Conservation (phyloP, 768 basidiomycete genomes). For the Hygrocybe coccinea region DNA sequence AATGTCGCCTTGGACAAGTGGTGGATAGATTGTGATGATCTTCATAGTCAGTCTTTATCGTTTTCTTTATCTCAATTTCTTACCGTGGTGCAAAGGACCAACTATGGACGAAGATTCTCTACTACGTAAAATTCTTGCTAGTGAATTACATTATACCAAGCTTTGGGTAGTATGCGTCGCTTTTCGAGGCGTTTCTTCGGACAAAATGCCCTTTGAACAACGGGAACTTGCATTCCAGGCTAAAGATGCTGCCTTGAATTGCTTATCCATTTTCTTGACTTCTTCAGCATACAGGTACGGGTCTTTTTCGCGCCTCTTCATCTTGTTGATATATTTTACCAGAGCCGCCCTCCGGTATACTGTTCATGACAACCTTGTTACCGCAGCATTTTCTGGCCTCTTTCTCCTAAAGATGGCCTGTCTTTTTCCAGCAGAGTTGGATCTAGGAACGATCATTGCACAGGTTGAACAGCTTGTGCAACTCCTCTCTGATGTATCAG, state of each 20-base stretch:
- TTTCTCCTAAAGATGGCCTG: constrained; percentile 94
- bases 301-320: not conserved
- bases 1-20: constrained; percentile 84
- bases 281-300: constrained; percentile 74
- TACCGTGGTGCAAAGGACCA: constrained; percentile 45
- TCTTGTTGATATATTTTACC: constrained; percentile 1
- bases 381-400: constrained; percentile 84
- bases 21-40: constrained; percentile 83
- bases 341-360: constrained; percentile 89
- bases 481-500: constrained; percentile 86
- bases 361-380: constrained; percentile 89
- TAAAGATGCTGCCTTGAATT: constrained; percentile 85
- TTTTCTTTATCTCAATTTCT: not conserved
- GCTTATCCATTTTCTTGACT: constrained; percentile 77
- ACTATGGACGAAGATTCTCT: constrained; percentile 82
- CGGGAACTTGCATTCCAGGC: constrained; percentile 93
- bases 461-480: constrained; percentile 92
- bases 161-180: constrained; percentile 94
- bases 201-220: constrained; percentile 94
- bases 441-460: constrained; percentile 65
- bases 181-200: constrained; percentile 87
- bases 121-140: constrained; percentile 79
- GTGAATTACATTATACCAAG: constrained; percentile 89
- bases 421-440: constrained; percentile 82
- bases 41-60: constrained; percentile 55